Base-by-base conservation (phyloP, 352 stramenopile genomes). In the Pythium vanterpoolii region DNA sequence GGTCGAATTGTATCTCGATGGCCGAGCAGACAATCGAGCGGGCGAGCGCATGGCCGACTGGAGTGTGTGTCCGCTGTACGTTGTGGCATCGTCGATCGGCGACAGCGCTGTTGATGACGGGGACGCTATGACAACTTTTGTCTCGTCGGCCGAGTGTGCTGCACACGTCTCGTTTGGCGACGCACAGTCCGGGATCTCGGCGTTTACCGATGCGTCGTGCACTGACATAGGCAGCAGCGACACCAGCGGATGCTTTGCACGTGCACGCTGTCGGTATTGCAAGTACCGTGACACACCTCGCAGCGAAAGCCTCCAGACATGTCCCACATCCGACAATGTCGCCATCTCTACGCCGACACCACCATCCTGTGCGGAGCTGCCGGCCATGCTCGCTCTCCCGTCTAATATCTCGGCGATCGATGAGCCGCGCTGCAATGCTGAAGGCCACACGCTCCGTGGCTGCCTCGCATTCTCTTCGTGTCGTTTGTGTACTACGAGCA, bases 251-350 rank as follows among this genome's bases (percentile, higher is more conserved):
- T 68, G 68, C 45, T 72, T 71, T 28, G 53, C 54, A 4, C 51
- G 45, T 1, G 24, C 46, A 3, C 21, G 49, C 23, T 71, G 68
- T 50, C 68, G 68, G 34, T 72, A 34, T 36, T 74, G 63, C 50
- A 44, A 49, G 21, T 59, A 64, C 30, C 56, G 36, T n/a, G 33
- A 47, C 6, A 66, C 61, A 4, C 5, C 21, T 0, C 52, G 31
- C 21, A 62, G 60, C 38, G 19, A 34, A 1, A 38, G 26, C 0
- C 34, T 68, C 5, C 13, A 11, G 31, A 3, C n/a, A 23, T 68
- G 60, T 46, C 45, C 47, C n/a, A 19, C 16, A 19, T 30, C 38
- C 5, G 21, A 18, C 36, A 44, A 52, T n/a, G 11, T 9, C 9
- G 28, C 18, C 9, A 18, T 30, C 18, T 27, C 43, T 1, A 19